Conservation (phyloP, 371 early-diverging fungal species). For the Smittium mucronatum region DNA sequence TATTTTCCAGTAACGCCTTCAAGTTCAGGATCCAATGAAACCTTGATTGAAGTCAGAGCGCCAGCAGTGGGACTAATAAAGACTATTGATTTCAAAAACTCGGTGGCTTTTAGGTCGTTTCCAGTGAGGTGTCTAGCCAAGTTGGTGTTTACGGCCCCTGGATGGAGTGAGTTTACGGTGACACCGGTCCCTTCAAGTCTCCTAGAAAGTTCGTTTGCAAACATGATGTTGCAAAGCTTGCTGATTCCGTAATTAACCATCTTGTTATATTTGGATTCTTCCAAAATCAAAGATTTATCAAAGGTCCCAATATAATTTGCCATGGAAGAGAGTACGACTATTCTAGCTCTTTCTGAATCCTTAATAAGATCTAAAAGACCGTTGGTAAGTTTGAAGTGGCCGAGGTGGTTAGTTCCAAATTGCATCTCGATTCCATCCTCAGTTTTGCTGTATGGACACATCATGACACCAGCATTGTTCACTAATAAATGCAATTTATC, state of each 20-base stretch:
- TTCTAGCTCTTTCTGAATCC: neutral
- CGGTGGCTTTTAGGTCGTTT: neutral
- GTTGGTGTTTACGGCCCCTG: constrained; percentile 44
- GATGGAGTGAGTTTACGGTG: constrained; percentile 45
- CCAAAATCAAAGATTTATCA: constrained; percentile 11
- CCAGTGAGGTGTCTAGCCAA: constrained; percentile 26
- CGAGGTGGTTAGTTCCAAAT: constrained; percentile 21
- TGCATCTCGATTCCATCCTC: constrained; percentile 16
- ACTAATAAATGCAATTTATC: constrained; percentile 10
- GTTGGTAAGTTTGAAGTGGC: constrained; percentile 13
- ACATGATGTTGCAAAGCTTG: constrained; percentile 13
- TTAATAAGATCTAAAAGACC: neutral
- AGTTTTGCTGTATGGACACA: constrained; percentile 5
- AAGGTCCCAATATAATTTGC: constrained; percentile 19
- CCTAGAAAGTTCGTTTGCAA: constrained; percentile 12
- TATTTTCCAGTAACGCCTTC: constrained; percentile 37
- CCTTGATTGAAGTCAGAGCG: constrained; percentile 42
- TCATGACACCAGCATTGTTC: constrained; percentile 15
- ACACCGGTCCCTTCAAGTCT: constrained; percentile 30
- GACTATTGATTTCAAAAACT: constrained; percentile 7
- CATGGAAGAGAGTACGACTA: constrained; percentile 4
- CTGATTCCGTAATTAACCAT: constrained; percentile 5
- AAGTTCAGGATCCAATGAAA: constrained; percentile 46
- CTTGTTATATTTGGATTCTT: neutral
- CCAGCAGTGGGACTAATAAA: constrained; percentile 32